Evolutionary conservation across 139 green algal genomes (phyloP).

Genomic region (Chlorella sp.): DNA sequence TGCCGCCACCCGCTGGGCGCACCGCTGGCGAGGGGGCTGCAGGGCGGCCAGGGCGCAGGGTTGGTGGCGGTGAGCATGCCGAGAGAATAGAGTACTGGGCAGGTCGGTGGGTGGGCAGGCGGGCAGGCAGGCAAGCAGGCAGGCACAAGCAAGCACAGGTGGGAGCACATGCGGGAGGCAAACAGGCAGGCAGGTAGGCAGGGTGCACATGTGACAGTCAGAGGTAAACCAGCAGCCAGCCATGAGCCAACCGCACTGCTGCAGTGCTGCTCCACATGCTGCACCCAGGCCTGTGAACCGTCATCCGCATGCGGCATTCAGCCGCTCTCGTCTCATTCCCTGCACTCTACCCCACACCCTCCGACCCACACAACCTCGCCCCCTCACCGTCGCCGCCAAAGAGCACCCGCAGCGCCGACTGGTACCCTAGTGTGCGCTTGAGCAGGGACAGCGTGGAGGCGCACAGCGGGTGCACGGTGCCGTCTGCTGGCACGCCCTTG

Average conservation of each 20-base stretch:
- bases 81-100: not conserved
- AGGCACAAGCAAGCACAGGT: not conserved
- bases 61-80: not conserved
- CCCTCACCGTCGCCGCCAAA: slow-evolving; percentile 39
- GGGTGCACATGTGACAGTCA: too few species aligned
- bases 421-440: slow-evolving; percentile 56
- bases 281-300: not conserved
- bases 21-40: not conserved
- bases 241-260: too few species aligned
- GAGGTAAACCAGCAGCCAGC: too few species aligned
- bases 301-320: too few species aligned
- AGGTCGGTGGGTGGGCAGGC: not conserved
- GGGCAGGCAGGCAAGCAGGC: not conserved
- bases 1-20: not conserved
- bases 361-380: not conserved
- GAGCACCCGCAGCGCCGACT: slow-evolving; percentile 39
- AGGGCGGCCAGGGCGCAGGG: not conserved
- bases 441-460: slow-evolving; percentile 67
- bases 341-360: too few species aligned
- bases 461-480: slow-evolving; percentile 75
- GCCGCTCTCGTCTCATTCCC: too few species aligned
- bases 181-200: too few species aligned
- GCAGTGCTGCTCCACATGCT: not conserved
- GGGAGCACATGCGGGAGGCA: too few species aligned
- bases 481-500: slow-evolving; percentile 52